phyloP scores from a whole-genome alignment of 2,329 filamentous ascomycete genomes.

The Curvularia lunata region DNA sequence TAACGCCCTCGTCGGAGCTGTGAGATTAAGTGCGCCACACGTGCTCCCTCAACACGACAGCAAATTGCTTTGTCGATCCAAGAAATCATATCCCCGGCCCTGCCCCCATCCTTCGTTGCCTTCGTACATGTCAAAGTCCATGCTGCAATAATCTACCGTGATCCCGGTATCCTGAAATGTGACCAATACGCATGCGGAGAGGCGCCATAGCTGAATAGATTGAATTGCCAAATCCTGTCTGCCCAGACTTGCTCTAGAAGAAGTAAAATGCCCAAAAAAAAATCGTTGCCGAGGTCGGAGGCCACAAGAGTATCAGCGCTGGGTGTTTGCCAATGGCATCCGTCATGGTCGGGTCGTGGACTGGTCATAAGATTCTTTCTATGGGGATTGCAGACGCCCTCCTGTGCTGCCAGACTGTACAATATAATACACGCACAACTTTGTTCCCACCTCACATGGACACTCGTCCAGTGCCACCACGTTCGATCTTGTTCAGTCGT shows the following conservation, averaged over 20 bases:
- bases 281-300: not conserved
- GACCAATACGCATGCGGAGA: not conserved
- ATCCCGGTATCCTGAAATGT: not conserved
- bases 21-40: conserved; percentile 8
- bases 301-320: not conserved
- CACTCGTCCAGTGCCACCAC: conserved; percentile 51
- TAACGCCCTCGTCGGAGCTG: conserved; percentile 14
- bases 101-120: not conserved
- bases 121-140: not conserved
- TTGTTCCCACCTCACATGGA: conserved; percentile 30
- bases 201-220: not conserved
- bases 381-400: conserved; percentile 14
- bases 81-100: not conserved
- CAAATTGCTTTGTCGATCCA: not conserved
- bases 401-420: conserved; percentile 27
- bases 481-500: conserved; percentile 65
- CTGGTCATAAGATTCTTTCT: conserved; percentile 5
- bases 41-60: conserved; percentile 1
- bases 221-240: not conserved
- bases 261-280: not conserved
- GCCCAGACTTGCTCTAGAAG: not conserved
- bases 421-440: conserved; percentile 36
- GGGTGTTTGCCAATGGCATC: not conserved
- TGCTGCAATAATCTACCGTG: not conserved
- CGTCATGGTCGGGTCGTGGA: conserved; percentile 3